phyloP scores from a whole-genome alignment of 257 asterid species.

The Solanum sitiens region DNA sequence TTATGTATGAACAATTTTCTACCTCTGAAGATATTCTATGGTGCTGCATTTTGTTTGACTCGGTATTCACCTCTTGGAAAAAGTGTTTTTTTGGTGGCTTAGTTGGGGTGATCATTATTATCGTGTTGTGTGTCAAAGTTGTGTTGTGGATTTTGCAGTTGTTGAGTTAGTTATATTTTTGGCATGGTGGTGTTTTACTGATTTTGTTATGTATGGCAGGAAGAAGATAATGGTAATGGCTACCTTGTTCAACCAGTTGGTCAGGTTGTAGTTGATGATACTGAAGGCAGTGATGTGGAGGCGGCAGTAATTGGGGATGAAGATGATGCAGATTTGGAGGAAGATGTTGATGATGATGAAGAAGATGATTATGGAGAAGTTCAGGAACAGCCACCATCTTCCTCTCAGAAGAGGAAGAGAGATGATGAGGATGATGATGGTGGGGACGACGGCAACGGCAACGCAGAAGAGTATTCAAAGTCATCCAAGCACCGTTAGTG shows the following conservation, averaged over 20 bases:
- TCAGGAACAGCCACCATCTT: conserved; percentile 61
- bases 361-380: conserved; percentile 66
- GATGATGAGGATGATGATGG: conserved; percentile 15
- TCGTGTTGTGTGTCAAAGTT: neutral
- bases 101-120: neutral
- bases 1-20: neutral
- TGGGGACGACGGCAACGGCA: conserved; percentile 1
- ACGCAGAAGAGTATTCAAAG: conserved; percentile 23
- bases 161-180: neutral
- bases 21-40: neutral
- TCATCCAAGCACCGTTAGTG: conserved; percentile 36
- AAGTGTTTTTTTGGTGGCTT: neutral
- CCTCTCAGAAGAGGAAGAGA: conserved; percentile 59
- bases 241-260: conserved; percentile 72
- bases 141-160: neutral
- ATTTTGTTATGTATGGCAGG: conserved; percentile 37
- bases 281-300: conserved; percentile 29
- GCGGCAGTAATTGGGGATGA: conserved; percentile 29
- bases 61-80: neutral
- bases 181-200: neutral
- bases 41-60: neutral
- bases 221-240: conserved; percentile 55
- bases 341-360: conserved; percentile 42
- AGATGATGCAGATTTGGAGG: conserved; percentile 40
- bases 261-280: conserved; percentile 34